phyloP scores from a whole-genome alignment of 768 basidiomycete genomes.

The Psilocybe azurescens region DNA sequence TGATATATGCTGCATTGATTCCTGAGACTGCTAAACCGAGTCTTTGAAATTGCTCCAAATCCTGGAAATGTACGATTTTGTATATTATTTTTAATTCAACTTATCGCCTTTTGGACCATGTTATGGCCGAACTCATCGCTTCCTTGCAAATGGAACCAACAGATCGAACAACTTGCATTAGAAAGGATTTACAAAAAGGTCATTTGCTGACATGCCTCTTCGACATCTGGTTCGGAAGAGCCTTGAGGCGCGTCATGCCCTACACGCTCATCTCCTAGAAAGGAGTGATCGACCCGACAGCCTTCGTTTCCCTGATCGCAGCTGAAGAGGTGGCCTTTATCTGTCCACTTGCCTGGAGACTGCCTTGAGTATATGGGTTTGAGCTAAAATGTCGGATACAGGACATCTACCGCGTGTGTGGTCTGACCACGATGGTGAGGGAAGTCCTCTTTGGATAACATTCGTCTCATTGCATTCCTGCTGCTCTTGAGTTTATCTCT shows the following conservation, averaged over 20 bases:
- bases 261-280: slow-evolving; percentile 12
- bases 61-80: background rate
- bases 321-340: slow-evolving; percentile 10
- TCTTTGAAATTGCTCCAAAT: background rate
- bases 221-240: slow-evolving; percentile 10
- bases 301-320: slow-evolving; percentile 6
- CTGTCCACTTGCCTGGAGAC: slow-evolving; percentile 5
- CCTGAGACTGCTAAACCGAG: background rate
- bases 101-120: background rate
- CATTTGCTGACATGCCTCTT: background rate
- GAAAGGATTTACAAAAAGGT: background rate
- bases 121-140: background rate
- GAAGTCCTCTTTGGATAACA: slow-evolving; percentile 17
- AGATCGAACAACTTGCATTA: background rate
- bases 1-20: slow-evolving; percentile 25
- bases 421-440: slow-evolving; percentile 25
- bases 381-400: slow-evolving; percentile 2
- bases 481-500: slow-evolving; percentile 11
- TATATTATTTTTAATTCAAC: too few species aligned
- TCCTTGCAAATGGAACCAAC: background rate
- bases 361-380: slow-evolving; percentile 2
- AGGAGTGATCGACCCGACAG: slow-evolving; percentile 20
- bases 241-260: slow-evolving; percentile 24
- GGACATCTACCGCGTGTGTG: slow-evolving; percentile 23
- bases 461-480: slow-evolving; percentile 4